Evolutionary conservation across 2,329 filamentous ascomycete genomes (phyloP).

Genomic region (Cytospora leucostoma): DNA sequence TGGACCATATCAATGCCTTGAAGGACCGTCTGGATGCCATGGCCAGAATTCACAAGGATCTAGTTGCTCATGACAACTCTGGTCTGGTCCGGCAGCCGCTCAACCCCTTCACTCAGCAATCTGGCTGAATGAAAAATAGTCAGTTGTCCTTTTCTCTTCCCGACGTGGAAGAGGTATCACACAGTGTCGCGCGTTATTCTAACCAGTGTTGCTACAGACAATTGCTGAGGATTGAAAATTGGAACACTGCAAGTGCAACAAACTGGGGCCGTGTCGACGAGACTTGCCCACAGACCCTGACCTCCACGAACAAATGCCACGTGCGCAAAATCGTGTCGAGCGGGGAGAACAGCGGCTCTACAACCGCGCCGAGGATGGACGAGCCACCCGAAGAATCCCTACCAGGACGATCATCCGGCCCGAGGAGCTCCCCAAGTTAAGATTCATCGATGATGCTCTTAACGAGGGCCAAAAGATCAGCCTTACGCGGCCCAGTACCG

Average conservation of each 20-base stretch:
- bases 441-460: background rate
- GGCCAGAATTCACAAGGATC: slow-evolving; percentile 50
- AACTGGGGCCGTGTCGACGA: background rate
- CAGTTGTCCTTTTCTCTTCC: slow-evolving; percentile 22
- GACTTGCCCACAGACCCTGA: background rate
- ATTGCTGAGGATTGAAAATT: background rate
- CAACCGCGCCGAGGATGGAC: slow-evolving; percentile 10
- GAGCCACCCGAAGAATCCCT: background rate
- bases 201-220: background rate
- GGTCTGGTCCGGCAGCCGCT: slow-evolving; percentile 37
- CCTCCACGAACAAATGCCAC: slow-evolving; percentile 8
- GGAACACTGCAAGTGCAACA: slow-evolving; percentile 22
- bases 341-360: slow-evolving; percentile 7
- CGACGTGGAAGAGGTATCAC: no score
- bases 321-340: slow-evolving; percentile 16
- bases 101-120: slow-evolving; percentile 40
- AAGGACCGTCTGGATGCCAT: slow-evolving; percentile 54
- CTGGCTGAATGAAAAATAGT: slow-evolving; percentile 40
- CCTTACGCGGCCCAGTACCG: background rate
- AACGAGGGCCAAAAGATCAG: background rate
- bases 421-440: background rate
- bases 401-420: background rate
- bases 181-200: background rate
- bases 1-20: slow-evolving; percentile 55
- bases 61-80: slow-evolving; percentile 39